phyloP scores from a whole-genome alignment of 805 yeast genomes.

The Yamadazyma laniorum region DNA sequence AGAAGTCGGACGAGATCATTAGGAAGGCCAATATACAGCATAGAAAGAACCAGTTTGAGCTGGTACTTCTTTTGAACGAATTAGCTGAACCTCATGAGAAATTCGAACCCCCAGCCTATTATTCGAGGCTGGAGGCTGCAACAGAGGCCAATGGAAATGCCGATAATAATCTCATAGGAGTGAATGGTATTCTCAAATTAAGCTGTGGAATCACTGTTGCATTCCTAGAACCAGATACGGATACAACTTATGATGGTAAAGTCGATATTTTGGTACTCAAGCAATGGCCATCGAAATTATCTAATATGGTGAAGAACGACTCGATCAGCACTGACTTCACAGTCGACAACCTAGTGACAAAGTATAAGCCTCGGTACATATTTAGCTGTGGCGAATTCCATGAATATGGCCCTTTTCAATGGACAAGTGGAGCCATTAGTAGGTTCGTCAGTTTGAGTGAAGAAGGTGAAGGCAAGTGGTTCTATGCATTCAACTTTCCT shows the following conservation, averaged over 20 bases:
- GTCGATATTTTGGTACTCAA: conserved; percentile 57
- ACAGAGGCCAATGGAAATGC: conserved; percentile 17
- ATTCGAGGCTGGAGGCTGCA: neutral
- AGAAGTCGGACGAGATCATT: conserved; percentile 42
- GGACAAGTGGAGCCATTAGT: conserved; percentile 50
- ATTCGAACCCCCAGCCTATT: conserved; percentile 6
- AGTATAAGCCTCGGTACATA: conserved; percentile 62
- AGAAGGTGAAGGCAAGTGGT: conserved; percentile 62
- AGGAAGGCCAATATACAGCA: conserved; percentile 48
- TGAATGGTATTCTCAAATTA: conserved; percentile 36
- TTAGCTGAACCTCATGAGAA: neutral
- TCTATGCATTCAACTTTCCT: conserved; percentile 59
- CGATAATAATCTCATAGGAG: conserved; percentile 14
- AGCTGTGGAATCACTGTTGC: conserved; percentile 49
- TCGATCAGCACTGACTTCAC: conserved; percentile 2
- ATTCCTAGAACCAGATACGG: conserved; percentile 32
- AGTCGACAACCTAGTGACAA: conserved; percentile 47
- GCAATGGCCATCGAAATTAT: conserved; percentile 44
- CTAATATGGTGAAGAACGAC: conserved; percentile 1
- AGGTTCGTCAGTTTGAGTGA: conserved; percentile 66
- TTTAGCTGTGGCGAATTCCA: conserved; percentile 56
- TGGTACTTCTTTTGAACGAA: conserved; percentile 53
- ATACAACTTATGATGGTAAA: conserved; percentile 2
- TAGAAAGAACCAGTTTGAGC: conserved; percentile 60
- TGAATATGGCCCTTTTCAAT: conserved; percentile 58